Evolutionary conservation across 139 green algal species (phyloP), one percentile per base, ranked within the genome.

Genomic region (Tetraselmis striata): DNA sequence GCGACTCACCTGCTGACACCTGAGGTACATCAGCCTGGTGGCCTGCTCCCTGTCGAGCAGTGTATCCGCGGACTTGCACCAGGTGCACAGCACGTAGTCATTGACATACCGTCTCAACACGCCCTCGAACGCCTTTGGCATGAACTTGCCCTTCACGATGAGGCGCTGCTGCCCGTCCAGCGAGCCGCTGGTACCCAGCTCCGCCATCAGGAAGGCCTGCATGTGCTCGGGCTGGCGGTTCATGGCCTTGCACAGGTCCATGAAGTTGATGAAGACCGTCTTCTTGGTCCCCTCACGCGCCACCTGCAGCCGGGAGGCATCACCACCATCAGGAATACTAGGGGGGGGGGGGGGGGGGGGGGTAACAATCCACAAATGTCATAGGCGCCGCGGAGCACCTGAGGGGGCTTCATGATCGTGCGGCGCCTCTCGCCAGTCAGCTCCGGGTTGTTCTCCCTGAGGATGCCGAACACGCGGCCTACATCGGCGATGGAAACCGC

Each of bases 231-330:
- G 84, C 83, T 92, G 85, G 30, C 93, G 82, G 84, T 97, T 94
- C 93, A 97, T 96, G 32, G 82, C 84, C 85, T 97, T 98, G 91
- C 95, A 98, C 76, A 99, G 92, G 84, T 99, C 97, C 92, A 97
- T 97, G 87, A 99, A 99, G 93, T 99, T 99, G 77, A 92, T 96
- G 87, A 99, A 99, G 45, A 99, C 97, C 1, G 97, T 99, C 94
- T 99, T 99, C 91, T 99, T 99, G 58, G 97, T 99, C 45, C 97
- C 97, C 91, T 99, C 97, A 67, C 97, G 91, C 2, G 96, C 92
- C 79, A 99, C 96, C 90, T 96, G 86, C 78, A 30, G 77, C 32
- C 30, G n/a, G n/a, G n/a, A n/a, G n/a, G n/a, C n/a, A n/a, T n/a
- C n/a, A n/a, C n/a, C n/a, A n/a, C n/a, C n/a, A n/a, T n/a, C n/a